Conservation (phyloP, 805 yeast genomes). For the Saturnispora silvae region DNA sequence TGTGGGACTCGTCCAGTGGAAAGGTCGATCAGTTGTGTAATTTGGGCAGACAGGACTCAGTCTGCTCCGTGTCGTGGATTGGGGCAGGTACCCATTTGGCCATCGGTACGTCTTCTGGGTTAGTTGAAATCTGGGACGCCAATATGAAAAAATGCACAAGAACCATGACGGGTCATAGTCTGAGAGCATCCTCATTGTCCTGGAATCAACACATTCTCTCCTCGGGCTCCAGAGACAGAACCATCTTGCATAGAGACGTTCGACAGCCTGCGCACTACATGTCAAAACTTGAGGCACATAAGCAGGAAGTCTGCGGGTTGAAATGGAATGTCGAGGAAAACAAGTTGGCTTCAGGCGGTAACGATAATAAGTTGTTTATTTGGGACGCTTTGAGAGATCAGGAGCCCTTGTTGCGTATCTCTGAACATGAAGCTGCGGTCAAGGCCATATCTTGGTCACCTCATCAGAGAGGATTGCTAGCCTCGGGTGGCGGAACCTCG, state of each 20-base stretch:
- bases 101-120: constrained; percentile 76
- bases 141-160: constrained; percentile 71
- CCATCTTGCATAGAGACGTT: constrained; percentile 84
- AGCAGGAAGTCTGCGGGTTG: constrained; percentile 93
- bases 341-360: constrained; percentile 90
- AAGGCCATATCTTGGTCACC: constrained; percentile 98
- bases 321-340: constrained; percentile 89
- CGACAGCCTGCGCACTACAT: constrained; percentile 75
- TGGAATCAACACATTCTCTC: constrained; percentile 90
- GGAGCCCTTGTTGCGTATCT: constrained; percentile 61
- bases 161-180: constrained; percentile 84
- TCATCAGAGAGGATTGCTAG: constrained; percentile 85
- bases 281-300: constrained; percentile 57
- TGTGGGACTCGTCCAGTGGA: constrained; percentile 85
- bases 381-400: constrained; percentile 68
- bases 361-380: constrained; percentile 75
- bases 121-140: constrained; percentile 94
- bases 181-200: constrained; percentile 76
- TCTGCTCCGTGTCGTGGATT: constrained; percentile 86
- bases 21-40: constrained; percentile 74
- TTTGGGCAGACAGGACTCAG: constrained; percentile 50
- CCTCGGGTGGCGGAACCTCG: constrained; percentile 96
- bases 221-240: constrained; percentile 79
- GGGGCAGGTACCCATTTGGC: constrained; percentile 93
- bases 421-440: constrained; percentile 88